Conservation (phyloP, 169 alveolate genomes). For the Cryptosporidium meleagridis region DNA sequence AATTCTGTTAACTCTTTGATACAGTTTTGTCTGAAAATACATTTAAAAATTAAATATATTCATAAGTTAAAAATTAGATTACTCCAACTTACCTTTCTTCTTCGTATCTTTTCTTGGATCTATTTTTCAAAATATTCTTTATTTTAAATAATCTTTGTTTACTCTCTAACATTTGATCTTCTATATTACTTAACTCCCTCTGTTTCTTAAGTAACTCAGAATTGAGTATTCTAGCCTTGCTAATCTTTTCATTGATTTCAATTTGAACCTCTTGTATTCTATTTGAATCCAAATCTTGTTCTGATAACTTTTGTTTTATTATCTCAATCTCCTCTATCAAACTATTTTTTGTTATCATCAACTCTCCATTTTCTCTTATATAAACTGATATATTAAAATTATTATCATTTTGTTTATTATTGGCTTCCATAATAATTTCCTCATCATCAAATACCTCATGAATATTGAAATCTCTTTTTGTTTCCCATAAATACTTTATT, state of each 20-base stretch:
- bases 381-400: neutral
- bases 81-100: neutral
- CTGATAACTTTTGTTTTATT: conserved; percentile 22
- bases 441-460: conserved; percentile 6
- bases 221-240: conserved; percentile 9
- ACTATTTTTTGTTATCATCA: neutral
- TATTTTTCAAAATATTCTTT: neutral
- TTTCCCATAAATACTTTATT: neutral
- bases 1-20: conserved; percentile 33
- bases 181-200: conserved; percentile 41
- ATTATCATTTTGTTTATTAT: neutral
- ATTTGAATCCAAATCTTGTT: neutral
- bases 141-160: conserved; percentile 3
- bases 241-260: conserved; percentile 17
- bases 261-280: neutral
- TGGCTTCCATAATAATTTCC: neutral
- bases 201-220: conserved; percentile 29
- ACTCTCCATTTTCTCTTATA: conserved; percentile 16
- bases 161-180: conserved; percentile 1
- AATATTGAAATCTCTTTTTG: neutral
- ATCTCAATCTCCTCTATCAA: conserved; percentile 23
- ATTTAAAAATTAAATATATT: neutral
- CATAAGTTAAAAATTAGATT: neutral
- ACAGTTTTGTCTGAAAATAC: neutral
- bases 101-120: neutral